These are phyloP conservation scores for Aspergillus hiratsukae DNA, from an alignment of 2,329 filamentous ascomycete genomes.

Conservation along the genomic window DNA sequence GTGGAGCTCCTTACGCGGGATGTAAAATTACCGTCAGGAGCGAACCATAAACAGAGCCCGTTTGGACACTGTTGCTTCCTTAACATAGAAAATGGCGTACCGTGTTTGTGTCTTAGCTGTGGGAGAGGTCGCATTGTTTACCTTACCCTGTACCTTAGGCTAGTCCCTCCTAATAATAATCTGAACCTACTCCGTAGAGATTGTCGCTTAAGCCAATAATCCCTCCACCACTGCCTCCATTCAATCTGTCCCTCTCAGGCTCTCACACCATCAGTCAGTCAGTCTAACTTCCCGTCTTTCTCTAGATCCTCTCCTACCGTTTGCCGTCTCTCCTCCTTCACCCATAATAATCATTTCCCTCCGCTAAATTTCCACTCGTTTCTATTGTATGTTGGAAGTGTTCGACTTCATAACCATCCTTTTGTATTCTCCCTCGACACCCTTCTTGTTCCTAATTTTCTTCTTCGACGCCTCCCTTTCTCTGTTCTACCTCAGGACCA, in stretches of 20 bases:
- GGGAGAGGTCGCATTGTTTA: not conserved
- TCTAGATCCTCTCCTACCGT: not conserved
- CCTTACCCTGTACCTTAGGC: not conserved
- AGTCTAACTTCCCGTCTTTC: conserved; percentile 3
- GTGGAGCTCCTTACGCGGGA: conserved; percentile 10
- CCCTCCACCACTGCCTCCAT: not conserved
- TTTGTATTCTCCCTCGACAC: not conserved
- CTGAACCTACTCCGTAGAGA: not conserved
- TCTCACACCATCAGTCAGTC: conserved; percentile 4
- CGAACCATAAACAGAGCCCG: conserved; percentile 13
- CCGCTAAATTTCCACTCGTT: not conserved
- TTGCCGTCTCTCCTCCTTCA: not conserved
- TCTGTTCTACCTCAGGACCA: not conserved
- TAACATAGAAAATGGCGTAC: not conserved
- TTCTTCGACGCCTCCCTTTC: not conserved
- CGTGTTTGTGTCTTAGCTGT: not conserved
- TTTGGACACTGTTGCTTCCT: conserved; percentile 9
- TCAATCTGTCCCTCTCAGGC: not conserved
- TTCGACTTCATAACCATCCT: not conserved
- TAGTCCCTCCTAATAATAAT: not conserved
- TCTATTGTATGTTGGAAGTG: not conserved
- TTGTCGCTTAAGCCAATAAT: not conserved
- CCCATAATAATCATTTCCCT: not conserved
- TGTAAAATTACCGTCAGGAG: conserved; percentile 12
- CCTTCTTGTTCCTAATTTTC: not conserved